These are phyloP conservation scores for Claviceps cyperi DNA, from an alignment of 2,329 filamentous ascomycete genomes.

Conservation along the genomic window DNA sequence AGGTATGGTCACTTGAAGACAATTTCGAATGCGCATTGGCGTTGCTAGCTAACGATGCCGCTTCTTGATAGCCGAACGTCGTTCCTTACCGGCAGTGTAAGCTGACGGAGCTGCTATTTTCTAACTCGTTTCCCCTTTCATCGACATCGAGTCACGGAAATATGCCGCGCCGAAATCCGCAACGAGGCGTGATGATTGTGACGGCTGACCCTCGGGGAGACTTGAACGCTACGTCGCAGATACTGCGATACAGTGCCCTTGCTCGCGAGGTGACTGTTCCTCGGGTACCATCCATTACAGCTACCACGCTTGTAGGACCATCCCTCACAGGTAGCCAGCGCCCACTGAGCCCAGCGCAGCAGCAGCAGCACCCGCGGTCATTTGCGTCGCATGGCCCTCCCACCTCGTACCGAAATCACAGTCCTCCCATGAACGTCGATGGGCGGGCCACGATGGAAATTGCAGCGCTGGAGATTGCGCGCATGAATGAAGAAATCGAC, in stretches of 20 bases:
- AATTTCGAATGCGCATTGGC: background rate
- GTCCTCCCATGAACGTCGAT: conserved; percentile 24
- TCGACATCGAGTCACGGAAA: conserved; percentile 25
- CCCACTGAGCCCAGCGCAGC: conserved; percentile 16
- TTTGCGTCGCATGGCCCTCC: conserved; percentile 25
- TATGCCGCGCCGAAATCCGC: conserved; percentile 46
- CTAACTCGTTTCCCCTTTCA: conserved; percentile 67
- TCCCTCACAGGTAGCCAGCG: conserved; percentile 13
- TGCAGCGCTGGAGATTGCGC: conserved; percentile 65
- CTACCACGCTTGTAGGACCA: conserved; percentile 42
- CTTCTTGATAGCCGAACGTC: conserved; percentile 43
- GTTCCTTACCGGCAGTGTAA: conserved; percentile 76
- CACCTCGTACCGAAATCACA: conserved; percentile 23
- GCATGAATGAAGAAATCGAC: conserved; percentile 60
- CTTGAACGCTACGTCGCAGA: conserved; percentile 93
- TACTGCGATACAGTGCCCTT: conserved; percentile 83
- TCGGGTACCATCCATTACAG: conserved; percentile 68
- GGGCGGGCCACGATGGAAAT: conserved; percentile 66
- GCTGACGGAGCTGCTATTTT: conserved; percentile 70
- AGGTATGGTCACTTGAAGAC: conserved; percentile 34
- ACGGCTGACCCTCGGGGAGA: conserved; percentile 87
- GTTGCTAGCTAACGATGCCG: background rate
- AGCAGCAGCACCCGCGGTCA: conserved; percentile 20
- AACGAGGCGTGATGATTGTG: conserved; percentile 90
- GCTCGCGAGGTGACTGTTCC: conserved; percentile 88